Base-by-base conservation (phyloP, 1,139 yeast genomes). In the Hemisphaericaspora xylofermentans region DNA sequence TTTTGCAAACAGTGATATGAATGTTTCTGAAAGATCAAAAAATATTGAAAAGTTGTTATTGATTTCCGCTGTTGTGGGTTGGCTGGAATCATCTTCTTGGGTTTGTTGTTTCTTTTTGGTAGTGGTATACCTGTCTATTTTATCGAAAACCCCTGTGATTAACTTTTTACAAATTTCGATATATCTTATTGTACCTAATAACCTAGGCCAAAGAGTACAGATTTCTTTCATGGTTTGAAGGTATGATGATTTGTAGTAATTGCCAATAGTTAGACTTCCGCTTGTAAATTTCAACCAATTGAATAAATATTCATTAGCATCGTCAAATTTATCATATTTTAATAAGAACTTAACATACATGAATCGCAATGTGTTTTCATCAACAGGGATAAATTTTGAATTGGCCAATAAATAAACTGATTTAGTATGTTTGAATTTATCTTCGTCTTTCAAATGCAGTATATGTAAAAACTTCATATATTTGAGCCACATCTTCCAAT, bases 401-500 rank as follows among this genome's bases (percentile, higher is more conserved):
- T 70, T 66, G 2, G 80, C 79, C 45, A 64, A 61, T 16, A 60
- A 50, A 48, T 76, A 80, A 1, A 71, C 55, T 0, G 51, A 39
- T 18, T 65, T 53, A 33, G 71, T 60, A 10, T 41, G 40, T 2
- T 58, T 54, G 15, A 53, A 57, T 13, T 30, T 33, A 33, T 60
- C 56, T 12, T 52, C 56, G 3, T 41, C 18, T 5, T 39, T 39
- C 7, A 24, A 28, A 13, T 31, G 36, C 43, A 43, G 44, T n/a
- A 40, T 39, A 36, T 56, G 49, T 9, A 64, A 49, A 62, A 76
- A 84, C 1, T 64, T 57, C n/a, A 76, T 39, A 53, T 81, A 84
- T 48, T 67, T 73, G 10, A 73, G 52, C 93, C 93, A 85, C n/a
- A 82, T 50, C 7, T 59, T 58, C 29, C 72, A 69, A 33, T 68